phyloP scores from a whole-genome alignment of 1,284 basidiomycete genomes.

The Rhodotorula sp. region DNA sequence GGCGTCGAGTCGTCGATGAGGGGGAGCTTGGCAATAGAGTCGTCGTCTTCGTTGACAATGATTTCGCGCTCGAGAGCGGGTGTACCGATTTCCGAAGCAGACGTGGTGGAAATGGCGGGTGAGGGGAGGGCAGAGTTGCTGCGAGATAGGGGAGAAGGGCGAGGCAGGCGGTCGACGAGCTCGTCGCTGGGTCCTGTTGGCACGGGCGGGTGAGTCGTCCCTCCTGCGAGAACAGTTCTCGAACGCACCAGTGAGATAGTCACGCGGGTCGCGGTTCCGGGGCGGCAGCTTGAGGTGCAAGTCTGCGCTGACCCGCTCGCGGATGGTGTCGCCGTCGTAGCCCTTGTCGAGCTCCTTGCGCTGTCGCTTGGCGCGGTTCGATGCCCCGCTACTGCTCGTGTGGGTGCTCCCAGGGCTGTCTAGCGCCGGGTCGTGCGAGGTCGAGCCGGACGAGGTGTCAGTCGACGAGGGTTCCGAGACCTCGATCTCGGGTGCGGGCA shows the following conservation, averaged over 20 bases:
- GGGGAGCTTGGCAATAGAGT: slow-evolving; percentile 5
- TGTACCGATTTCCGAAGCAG: slow-evolving; percentile 8
- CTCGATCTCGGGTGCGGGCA: slow-evolving; percentile 19
- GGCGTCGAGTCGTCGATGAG: slow-evolving; percentile 40
- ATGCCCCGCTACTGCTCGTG: not conserved
- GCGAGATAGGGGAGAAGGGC: slow-evolving; percentile 36
- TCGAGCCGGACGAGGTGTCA: not conserved
- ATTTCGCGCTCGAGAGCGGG: slow-evolving; percentile 1
- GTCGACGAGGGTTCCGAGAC: slow-evolving; percentile 4
- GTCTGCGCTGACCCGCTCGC: slow-evolving; percentile 4
- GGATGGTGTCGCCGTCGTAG: slow-evolving; percentile 33
- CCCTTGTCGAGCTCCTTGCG: slow-evolving; percentile 27
- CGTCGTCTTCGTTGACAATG: not conserved
- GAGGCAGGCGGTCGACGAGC: slow-evolving; percentile 33
- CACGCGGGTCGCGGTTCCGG: slow-evolving; percentile 11
- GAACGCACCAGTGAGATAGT: slow-evolving; percentile 32
- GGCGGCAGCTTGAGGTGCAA: slow-evolving; percentile 2
- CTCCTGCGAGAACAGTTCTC: not conserved
- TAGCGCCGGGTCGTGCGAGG: not conserved
- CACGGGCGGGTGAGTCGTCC: not conserved
- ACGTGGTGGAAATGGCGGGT: slow-evolving; percentile 34
- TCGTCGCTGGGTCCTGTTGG: slow-evolving; percentile 35
- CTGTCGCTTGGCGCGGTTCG: not conserved
- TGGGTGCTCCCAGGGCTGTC: not conserved
- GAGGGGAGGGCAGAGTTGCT: slow-evolving; percentile 28